Base-by-base conservation (phyloP, 352 stramenopile genomes). In the Phytophthora multivora region DNA sequence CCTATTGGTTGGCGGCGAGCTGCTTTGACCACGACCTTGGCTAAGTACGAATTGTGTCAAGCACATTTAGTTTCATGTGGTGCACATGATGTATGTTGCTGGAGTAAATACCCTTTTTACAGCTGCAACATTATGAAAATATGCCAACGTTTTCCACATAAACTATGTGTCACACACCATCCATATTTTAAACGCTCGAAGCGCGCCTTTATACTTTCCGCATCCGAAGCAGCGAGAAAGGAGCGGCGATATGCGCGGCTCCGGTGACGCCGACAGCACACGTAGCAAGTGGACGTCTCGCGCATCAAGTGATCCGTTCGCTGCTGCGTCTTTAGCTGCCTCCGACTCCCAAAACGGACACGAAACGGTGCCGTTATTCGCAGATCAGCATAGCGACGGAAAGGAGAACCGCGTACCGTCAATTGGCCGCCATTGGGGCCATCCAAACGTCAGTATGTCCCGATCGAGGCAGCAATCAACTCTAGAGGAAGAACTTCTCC, bases 1-100 rank as follows among this genome's bases (percentile, higher is more conserved):
- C 47, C 47, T 54, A 69, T 70, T 77, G 63, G 71, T 75, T 80
- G 67, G 67, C 59, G 46, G 56, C 52, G 52, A 75, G 59, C 59
- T 50, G 55, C 59, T 63, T 50, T 63, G 51, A 35, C 41, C 23
- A 15, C 3, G 11, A 15, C 26, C 39, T 21, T 4, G 11, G 2
- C n/a, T 64, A 76, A 66, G 63, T 73, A 38, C 69, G 68, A 60
- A 47, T 46, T 45, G 16, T 23, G 23, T 19, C 4, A 5, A 23
- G 13, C 4, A n/a, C 16, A 3, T 2, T 23, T 4, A 43, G 36
- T 19, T 48, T 21, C 23, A 40, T 31, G 41, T 59, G 21, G 21
- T 42, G 21, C 33, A 49, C 59, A 55, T 9, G 12, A 49, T 50
- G 9, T 12, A 12, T 9, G 16, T 63, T 15, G 47, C 23, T 42